Evolutionary conservation across 352 stramenopile species (phyloP), one percentile per base, ranked within the genome.

Genomic region (Phytophthora pisi): DNA sequence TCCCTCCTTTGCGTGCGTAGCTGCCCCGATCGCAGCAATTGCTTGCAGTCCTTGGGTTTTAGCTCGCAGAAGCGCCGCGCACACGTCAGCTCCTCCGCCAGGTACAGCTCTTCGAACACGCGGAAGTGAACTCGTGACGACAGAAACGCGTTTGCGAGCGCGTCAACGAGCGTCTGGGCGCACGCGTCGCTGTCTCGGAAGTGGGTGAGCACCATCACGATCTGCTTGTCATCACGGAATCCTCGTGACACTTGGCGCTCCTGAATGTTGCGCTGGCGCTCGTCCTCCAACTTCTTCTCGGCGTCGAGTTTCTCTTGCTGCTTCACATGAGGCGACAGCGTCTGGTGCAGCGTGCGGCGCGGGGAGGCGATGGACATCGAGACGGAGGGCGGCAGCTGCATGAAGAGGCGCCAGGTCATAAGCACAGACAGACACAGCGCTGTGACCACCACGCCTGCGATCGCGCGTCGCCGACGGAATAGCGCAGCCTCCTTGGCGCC

Each of bases 121-220:
- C 82, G 80, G 49, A 93, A 89, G 63, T 92, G 79, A 2, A 93
- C 53, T 9, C 86, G 79, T 3, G 67, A 34, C 0, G 77, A 62
- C 5, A 75, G 59, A 26, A 81, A 85, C 28, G 86, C 81, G 28
- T 64, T 60, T 16, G 75, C 47, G 20, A 57, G 68, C 2, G 84
- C 84, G 15, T 86, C 71, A 7, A 79, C 38, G 45, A 96, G 64
- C 23, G 75, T 75, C n/a, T 74, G 70, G 20, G 82, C 84, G 49
- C 88, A 96, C 13, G 64, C 61, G 5, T 81, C 68, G 5, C 76
- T 70, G 59, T 96, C 79, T 65, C 82, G 75, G 40, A 75, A 82
- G 64, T 90, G 89, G 4, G 82, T 87, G 23, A 96, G 68, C 50
- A 96, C 66, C 57, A 96, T 47, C 57, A 90, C 84, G 54, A 92